Evolutionary conservation across 495 filamentous ascomycete species (phyloP).

Genomic region (Aspergillus egyptiacus): DNA sequence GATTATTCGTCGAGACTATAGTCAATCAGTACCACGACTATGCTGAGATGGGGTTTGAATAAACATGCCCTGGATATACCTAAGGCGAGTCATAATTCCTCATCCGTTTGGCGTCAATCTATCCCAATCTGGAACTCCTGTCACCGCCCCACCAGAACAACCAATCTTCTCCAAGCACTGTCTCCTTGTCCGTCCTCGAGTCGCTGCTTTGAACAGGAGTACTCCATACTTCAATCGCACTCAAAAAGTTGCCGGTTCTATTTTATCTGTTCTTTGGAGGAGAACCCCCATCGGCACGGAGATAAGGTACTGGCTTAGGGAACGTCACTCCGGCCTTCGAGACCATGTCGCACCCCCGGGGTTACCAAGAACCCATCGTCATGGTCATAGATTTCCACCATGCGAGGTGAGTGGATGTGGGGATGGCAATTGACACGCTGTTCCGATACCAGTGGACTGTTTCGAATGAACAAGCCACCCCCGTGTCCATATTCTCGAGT

Average conservation of each 20-base stretch:
- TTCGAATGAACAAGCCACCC: neutral
- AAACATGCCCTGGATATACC: too few species aligned
- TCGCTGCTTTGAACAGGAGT: neutral
- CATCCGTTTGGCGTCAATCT: neutral
- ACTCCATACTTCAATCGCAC: constrained; percentile 3
- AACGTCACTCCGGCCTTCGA: constrained; percentile 20
- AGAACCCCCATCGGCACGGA: constrained; percentile 6
- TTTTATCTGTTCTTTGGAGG: constrained; percentile 15
- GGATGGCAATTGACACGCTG: neutral
- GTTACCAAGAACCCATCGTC: constrained; percentile 55
- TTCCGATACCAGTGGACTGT: neutral
- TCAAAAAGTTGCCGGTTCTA: constrained; percentile 20
- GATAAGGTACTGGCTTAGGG: constrained; percentile 15
- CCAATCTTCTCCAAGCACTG: constrained; percentile 8
- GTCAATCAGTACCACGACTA: too few species aligned
- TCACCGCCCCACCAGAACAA: constrained; percentile 22
- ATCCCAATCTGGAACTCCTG: constrained; percentile 20
- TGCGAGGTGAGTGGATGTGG: constrained; percentile 53
- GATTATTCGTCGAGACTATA: too few species aligned
- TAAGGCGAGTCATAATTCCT: neutral
- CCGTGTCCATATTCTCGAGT: neutral
- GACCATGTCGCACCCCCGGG: constrained; percentile 29
- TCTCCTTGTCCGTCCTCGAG: neutral
- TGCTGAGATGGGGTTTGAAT: too few species aligned
- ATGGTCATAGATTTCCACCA: constrained; percentile 97